A percentile compares a stretch with the other conserved stretches of the same genome.
Conservation (phyloP, 1,284 basidiomycete species). For the Melampsora americana region DNA sequence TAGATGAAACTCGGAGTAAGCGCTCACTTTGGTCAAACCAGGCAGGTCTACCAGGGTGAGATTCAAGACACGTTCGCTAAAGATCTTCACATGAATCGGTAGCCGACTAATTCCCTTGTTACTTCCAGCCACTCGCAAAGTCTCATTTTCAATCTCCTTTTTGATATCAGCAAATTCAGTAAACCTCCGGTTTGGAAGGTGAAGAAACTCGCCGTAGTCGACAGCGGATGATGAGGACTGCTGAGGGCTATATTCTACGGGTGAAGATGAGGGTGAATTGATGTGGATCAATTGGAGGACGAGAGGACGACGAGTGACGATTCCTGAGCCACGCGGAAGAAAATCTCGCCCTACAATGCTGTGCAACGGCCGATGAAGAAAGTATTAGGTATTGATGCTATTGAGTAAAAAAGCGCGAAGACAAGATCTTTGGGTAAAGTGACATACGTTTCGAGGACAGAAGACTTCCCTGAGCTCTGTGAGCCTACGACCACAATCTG, state of each 20-base stretch:
- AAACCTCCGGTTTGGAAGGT: slow-evolving; percentile 83
- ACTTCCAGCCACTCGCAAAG: slow-evolving; percentile 92
- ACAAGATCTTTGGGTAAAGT: slow-evolving; percentile 5
- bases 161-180: slow-evolving; percentile 91
- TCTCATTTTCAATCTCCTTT: slow-evolving; percentile 97
- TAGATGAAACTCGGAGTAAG: background rate
- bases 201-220: slow-evolving; percentile 96
- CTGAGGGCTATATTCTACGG: slow-evolving; percentile 16
- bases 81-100: slow-evolving; percentile 90
- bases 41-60: slow-evolving; percentile 93
- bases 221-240: slow-evolving; percentile 53
- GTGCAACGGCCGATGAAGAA: too few species aligned
- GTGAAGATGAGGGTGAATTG: slow-evolving; percentile 57
- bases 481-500: slow-evolving; percentile 57
- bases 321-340: slow-evolving; percentile 79
- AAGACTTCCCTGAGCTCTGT: slow-evolving; percentile 61
- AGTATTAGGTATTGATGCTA: slow-evolving; percentile 71
- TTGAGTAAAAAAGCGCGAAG: slow-evolving; percentile 55
- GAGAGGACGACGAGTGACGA: slow-evolving; percentile 90
- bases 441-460: slow-evolving; percentile 72
- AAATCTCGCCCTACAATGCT: slow-evolving; percentile 64
- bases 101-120: slow-evolving; percentile 97
- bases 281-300: slow-evolving; percentile 91
- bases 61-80: slow-evolving; percentile 90
- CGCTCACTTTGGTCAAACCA: slow-evolving; percentile 81